Evolutionary conservation across 768 basidiomycete species (phyloP), one percentile per base, ranked within the genome.

Genomic region (Termitomyces sp.): DNA sequence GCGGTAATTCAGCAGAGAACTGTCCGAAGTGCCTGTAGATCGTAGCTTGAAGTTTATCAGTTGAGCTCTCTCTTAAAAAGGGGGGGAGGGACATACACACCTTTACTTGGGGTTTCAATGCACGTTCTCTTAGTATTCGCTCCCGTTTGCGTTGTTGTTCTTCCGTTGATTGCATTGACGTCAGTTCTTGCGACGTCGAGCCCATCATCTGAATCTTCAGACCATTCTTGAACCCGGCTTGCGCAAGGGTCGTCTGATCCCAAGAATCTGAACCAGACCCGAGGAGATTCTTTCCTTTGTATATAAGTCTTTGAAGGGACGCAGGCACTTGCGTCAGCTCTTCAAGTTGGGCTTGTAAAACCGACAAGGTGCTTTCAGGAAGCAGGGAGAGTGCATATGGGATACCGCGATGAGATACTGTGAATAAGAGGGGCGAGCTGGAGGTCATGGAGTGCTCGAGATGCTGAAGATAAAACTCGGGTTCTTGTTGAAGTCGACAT

Each of bases 141-240:
- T 88, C 84, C 56, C 77, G 75, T 54, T 75, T 77, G 46, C 79
- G 76, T 61, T 82, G 76, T 61, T 88, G 85, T 50, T 73, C 75
- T 69, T 90, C 88, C 3, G 74, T 77, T 13, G 73, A 73, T 51
- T 79, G 79, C 64, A 91, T 59, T 13, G 75, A 77, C 7, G 77
- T 74, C 13, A 90, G 62, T 64, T 90, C 87, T 54, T 78, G 70
- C 4, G 70, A 64, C 4, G 88, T 91, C 3, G 83, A 77, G 3
- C 90, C 90, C 3, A 90, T 71, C 76, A 92, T 75, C 65, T 88
- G 88, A 5, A 91, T 70, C 69, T 86, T 91, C 51, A 74, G 64
- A 9, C 88, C 87, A 59, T 83, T 72, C 63, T 79, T 85, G 41
- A 92, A 65, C n/a, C 89, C 88, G 0, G 64, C 81, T 69, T 66